These are phyloP conservation scores for Myrmaecium sp. DNA, from an alignment of 2,329 filamentous ascomycete genomes.

Conservation along the genomic window DNA sequence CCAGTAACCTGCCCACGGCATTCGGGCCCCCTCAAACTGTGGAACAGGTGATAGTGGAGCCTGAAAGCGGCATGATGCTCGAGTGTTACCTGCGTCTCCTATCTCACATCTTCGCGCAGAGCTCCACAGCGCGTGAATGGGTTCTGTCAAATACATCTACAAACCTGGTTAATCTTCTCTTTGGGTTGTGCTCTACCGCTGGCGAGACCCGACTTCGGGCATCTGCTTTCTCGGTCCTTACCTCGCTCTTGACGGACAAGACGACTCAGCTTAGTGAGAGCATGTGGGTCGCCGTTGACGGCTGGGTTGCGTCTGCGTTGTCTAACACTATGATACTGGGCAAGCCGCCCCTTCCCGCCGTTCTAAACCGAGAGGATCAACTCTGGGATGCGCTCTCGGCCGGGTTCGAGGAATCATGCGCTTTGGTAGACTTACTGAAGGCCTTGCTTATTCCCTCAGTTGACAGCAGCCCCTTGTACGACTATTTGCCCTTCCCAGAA, in stretches of 20 bases:
- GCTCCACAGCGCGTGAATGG: constrained; percentile 53
- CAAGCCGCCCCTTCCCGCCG: no score
- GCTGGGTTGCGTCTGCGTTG: no score
- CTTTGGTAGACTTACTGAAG: constrained; percentile 65
- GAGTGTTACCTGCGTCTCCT: constrained; percentile 85
- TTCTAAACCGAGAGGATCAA: constrained; percentile 13
- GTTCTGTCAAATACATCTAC: constrained; percentile 51
- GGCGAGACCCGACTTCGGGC: constrained; percentile 65
- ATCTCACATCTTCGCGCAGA: constrained; percentile 63
- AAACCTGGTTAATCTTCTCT: constrained; percentile 55
- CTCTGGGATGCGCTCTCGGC: constrained; percentile 59
- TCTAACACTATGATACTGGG: no score
- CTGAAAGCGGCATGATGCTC: constrained; percentile 90
- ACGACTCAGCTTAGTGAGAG: constrained; percentile 46
- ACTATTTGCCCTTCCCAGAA: constrained; percentile 75
- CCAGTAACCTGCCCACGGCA: constrained; percentile 45
- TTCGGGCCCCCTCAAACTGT: constrained; percentile 19
- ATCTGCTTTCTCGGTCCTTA: constrained; percentile 64
- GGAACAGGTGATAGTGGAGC: constrained; percentile 53
- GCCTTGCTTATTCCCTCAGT: constrained; percentile 51
- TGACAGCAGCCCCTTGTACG: constrained; percentile 45
- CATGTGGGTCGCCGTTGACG: constrained; percentile 69
- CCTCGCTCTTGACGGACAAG: constrained; percentile 61
- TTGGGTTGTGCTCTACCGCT: constrained; percentile 60
- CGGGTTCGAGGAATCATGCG: constrained; percentile 70